Percentiles rank a stretch among this genome's conserved stretches.
These are phyloP conservation scores for Chenopodium quinoa DNA, from an alignment of 148 eudicot genomes.

Conservation along the genomic window DNA sequence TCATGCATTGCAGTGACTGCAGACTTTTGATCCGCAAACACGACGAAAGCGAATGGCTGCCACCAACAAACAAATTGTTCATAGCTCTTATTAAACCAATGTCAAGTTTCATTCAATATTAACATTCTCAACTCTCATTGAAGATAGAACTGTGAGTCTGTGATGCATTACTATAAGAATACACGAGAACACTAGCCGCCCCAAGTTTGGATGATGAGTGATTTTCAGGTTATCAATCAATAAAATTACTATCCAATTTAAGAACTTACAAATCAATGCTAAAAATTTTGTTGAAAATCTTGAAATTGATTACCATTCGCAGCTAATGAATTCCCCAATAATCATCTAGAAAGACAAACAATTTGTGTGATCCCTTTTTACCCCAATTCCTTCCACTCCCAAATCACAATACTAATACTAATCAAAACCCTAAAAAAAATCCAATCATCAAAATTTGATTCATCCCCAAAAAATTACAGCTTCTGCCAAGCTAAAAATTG, in stretches of 20 bases:
- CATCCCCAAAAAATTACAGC: background rate
- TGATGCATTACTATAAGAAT: too few species aligned
- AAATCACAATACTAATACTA: background rate
- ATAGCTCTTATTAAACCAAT: slow-evolving; percentile 9
- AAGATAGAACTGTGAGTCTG: too few species aligned
- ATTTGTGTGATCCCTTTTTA: background rate
- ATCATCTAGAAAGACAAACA: background rate
- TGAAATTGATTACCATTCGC: background rate
- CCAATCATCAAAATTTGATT: background rate
- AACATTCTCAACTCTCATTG: background rate
- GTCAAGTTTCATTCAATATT: background rate
- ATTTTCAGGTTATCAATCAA: background rate
- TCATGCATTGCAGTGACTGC: slow-evolving; percentile 82
- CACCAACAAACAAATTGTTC: slow-evolving; percentile 19
- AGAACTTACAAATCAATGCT: background rate
- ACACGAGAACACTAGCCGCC: background rate
- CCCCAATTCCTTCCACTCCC: background rate
- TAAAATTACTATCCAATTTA: background rate
- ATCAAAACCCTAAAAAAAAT: background rate
- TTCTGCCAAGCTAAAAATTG: background rate
- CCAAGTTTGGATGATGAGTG: background rate
- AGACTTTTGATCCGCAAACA: slow-evolving; percentile 72
- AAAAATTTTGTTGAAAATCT: background rate
- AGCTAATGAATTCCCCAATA: background rate
- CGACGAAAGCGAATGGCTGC: slow-evolving; percentile 91